These are phyloP conservation scores for Cryptomeria japonica DNA, from an alignment of 75 land plant genomes.

Conservation along the genomic window DNA sequence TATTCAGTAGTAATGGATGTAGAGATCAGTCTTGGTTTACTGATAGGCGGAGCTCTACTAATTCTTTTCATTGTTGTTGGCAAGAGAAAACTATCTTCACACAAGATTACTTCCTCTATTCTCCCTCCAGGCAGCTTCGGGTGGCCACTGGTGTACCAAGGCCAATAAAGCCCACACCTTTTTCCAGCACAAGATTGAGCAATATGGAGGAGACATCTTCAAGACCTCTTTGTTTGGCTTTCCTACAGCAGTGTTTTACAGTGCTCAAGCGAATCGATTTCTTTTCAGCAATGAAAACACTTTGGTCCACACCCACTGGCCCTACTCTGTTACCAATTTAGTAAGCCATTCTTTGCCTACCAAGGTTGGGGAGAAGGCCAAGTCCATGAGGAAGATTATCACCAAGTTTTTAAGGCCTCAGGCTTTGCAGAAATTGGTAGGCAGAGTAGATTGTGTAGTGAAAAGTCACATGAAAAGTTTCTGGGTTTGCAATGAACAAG, in stretches of 20 bases:
- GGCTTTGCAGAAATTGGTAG: slow-evolving; percentile 19
- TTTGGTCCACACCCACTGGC: slow-evolving; percentile 27
- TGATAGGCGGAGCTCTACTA: too few relatives aligned
- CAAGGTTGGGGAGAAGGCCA: slow-evolving; percentile 13
- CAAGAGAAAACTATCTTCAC: too few relatives aligned
- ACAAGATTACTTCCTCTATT: not conserved
- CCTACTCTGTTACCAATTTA: not conserved
- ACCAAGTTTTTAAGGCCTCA: slow-evolving; percentile 26
- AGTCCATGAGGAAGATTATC: slow-evolving; percentile 11
- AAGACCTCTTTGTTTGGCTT: slow-evolving; percentile 36
- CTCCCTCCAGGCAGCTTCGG: slow-evolving; percentile 37
- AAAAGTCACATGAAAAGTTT: slow-evolving; percentile 11
- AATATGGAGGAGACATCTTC: slow-evolving; percentile 28
- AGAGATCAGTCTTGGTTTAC: too few relatives aligned
- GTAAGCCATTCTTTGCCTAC: not conserved
- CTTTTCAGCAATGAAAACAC: slow-evolving; percentile 44
- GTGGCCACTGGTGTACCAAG: slow-evolving; percentile 15
- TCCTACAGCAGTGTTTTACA: slow-evolving; percentile 22
- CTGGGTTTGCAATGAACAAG: slow-evolving; percentile 21
- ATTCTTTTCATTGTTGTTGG: too few relatives aligned
- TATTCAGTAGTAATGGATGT: too few relatives aligned
- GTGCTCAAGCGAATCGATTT: slow-evolving; percentile 47
- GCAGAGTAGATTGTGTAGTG: slow-evolving; percentile 16
- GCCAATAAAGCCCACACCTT: slow-evolving; percentile 3
- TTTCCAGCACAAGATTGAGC: slow-evolving; percentile 16